A percentile compares a stretch with the other conserved stretches of the same genome.
Conservation (phyloP, 208 protist species). For the Leishmania braziliensis region DNA sequence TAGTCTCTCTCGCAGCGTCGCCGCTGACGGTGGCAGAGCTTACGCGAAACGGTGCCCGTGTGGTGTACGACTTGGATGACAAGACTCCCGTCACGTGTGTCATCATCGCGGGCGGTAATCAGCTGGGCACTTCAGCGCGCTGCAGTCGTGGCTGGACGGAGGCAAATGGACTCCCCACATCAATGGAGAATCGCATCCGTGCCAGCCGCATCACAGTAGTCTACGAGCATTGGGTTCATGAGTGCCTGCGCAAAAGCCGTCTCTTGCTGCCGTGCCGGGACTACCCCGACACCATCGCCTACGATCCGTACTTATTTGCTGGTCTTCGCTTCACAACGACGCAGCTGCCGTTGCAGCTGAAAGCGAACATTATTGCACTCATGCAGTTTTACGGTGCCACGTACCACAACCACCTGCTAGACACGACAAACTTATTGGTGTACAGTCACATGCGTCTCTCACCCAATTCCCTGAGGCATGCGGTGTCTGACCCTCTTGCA, state of each 20-base stretch:
- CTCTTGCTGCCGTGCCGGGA: constrained; percentile 15
- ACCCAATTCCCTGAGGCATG: background rate
- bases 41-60: constrained; percentile 39
- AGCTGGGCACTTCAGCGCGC: background rate
- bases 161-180: constrained; percentile 3
- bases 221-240: constrained; percentile 55
- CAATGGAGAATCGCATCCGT: constrained; percentile 26
- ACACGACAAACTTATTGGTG: constrained; percentile 54
- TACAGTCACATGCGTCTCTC: constrained; percentile 29
- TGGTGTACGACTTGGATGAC: constrained; percentile 35
- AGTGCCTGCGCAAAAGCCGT: constrained; percentile 27
- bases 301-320: constrained; percentile 58
- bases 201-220: constrained; percentile 51
- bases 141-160: constrained; percentile 10
- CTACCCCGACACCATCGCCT: constrained; percentile 33
- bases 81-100: constrained; percentile 32
- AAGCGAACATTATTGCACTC: constrained; percentile 62
- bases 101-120: constrained; percentile 26
- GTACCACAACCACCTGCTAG: constrained; percentile 65
- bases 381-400: constrained; percentile 70
- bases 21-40: constrained; percentile 38
- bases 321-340: constrained; percentile 73
- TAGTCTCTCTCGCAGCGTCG: constrained; percentile 36
- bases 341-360: constrained; percentile 43
- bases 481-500: background rate